Evolutionary conservation across 352 stramenopile genomes (phyloP).

Genomic region (Pythium coloratum): DNA sequence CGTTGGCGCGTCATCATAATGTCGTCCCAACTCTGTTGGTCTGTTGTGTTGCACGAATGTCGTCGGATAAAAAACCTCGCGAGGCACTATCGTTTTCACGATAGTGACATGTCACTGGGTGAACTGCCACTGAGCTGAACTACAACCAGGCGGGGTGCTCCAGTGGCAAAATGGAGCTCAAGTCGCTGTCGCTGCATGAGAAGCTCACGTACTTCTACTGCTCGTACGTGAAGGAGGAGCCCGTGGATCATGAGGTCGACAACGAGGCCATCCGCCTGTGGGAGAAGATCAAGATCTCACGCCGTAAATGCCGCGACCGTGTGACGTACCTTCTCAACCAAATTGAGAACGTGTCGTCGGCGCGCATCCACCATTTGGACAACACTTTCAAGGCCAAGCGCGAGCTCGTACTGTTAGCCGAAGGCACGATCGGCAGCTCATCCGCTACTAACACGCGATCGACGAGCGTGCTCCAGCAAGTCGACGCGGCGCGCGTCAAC

Average conservation of each 20-base stretch:
- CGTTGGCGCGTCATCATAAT: constrained; percentile 3
- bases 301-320: constrained; percentile 62
- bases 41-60: constrained; percentile 4
- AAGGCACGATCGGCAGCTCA: constrained; percentile 39
- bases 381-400: constrained; percentile 72
- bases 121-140: not conserved
- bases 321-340: constrained; percentile 61
- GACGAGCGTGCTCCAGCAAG: constrained; percentile 31
- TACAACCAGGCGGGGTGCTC: not conserved
- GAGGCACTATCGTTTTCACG: not conserved
- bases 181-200: constrained; percentile 61
- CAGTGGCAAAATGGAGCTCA: constrained; percentile 16
- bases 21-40: not conserved
- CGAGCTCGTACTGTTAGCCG: constrained; percentile 62
- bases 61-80: not conserved
- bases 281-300: constrained; percentile 59
- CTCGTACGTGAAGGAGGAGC: constrained; percentile 65
- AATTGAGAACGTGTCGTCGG: constrained; percentile 63
- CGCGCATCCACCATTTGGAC: constrained; percentile 61
- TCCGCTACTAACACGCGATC: constrained; percentile 15
- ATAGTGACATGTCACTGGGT: not conserved
- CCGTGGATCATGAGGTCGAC: constrained; percentile 47
- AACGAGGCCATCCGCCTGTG: constrained; percentile 50
- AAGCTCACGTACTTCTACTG: constrained; percentile 79
- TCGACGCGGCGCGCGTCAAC: constrained; percentile 60